phyloP scores from a whole-genome alignment of 2,329 filamentous ascomycete genomes.

The Exophiala bonariae region DNA sequence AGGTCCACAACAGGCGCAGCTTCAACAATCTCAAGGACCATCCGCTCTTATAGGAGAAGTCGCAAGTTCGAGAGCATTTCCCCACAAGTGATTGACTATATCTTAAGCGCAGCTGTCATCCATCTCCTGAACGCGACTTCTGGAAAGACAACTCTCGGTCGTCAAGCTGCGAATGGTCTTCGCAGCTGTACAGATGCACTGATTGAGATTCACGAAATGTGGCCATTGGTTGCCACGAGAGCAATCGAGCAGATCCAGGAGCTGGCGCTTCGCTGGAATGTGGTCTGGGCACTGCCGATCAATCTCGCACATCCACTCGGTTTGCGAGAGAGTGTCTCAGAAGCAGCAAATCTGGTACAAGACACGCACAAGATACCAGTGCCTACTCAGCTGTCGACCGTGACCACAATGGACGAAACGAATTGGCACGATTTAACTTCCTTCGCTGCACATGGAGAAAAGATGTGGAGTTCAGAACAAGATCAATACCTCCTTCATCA shows the following conservation, averaged over 20 bases:
- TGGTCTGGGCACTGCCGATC: conserved; percentile 1
- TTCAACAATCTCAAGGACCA: neutral
- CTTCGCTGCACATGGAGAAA: neutral
- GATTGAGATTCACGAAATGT: neutral
- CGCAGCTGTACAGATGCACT: neutral
- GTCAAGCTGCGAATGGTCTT: neutral
- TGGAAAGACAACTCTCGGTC: neutral
- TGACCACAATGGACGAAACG: too few species aligned
- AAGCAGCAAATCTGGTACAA: too few species aligned
- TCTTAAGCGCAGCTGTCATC: conserved; percentile 1
- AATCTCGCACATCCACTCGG: neutral
- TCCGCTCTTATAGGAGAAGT: neutral
- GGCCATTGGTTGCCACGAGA: neutral
- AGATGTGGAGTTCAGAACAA: neutral
- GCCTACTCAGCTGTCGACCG: too few species aligned
- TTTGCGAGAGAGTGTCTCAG: too few species aligned
- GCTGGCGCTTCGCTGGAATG: conserved; percentile 3
- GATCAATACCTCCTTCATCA: neutral
- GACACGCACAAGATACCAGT: too few species aligned
- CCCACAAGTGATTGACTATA: conserved; percentile 2
- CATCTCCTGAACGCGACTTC: conserved; percentile 2
- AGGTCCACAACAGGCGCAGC: neutral
- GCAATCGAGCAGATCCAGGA: neutral
- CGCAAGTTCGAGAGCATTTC: neutral
- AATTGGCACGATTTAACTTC: neutral